Evolutionary conservation across 805 yeast species (phyloP), one percentile per base, ranked within the genome.

Genomic region (Cyberlindnera subsufficiens): DNA sequence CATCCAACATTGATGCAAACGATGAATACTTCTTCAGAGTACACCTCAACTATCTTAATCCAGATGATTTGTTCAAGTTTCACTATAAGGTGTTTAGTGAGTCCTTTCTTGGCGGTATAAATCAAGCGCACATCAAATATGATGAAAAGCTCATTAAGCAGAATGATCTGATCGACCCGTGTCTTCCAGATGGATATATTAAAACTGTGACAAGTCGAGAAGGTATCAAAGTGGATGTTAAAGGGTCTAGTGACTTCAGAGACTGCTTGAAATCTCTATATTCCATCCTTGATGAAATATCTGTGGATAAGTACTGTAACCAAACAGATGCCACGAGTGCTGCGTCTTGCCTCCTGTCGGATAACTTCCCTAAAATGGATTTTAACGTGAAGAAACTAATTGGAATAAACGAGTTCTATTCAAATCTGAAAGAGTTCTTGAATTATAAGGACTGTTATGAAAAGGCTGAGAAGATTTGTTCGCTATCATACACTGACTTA

Each of bases 391-490:
- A 76, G 48, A 74, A 72, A 44, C 80, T 81, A 44, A 65, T 77
- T 33, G 87, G 86, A 0, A 82, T 81, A 8, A 77, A 83, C 46
- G 86, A 84, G 5, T 79, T 79, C 55, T 79, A 83, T 80, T 80
- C 80, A 51, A 74, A 80, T 5, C 65, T 80, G 32, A 69, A 71
- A n/a, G 66, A 68, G 38, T 60, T 78, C 32, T 54, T 75, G 31
- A 60, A 66, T 10, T 62, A 66, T 15, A 52, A 55, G 10, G 55
- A 62, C 58, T 32, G 72, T 72, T 45, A 71, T 66, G 52, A 53
- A 53, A 22, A 71, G 38, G 75, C 85, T 0, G 54, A 64, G 11
- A 67, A 66, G 40, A 54, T 77, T 2, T 80, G 86, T 52, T 62
- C 73, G 5, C 17, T 42, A 4, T 36, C 52, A 3, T 50, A 47